These are phyloP conservation scores for Candida takata DNA, from an alignment of 805 yeast genomes.

Conservation along the genomic window DNA sequence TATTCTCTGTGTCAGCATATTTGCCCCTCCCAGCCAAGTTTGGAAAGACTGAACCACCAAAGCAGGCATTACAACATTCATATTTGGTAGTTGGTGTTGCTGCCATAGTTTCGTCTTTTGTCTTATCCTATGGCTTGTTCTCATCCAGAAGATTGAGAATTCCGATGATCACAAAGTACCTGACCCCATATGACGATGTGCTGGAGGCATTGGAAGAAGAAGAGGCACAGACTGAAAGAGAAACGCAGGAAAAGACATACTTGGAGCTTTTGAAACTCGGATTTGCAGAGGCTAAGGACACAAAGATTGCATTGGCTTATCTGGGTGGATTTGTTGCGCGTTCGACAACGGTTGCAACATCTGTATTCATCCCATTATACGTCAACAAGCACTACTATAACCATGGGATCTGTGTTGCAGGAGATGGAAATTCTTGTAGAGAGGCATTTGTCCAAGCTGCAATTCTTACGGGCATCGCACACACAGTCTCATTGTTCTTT, in stretches of 20 bases:
- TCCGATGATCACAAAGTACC: conserved; percentile 19
- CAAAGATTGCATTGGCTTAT: conserved; percentile 48
- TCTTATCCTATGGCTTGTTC: conserved; percentile 39
- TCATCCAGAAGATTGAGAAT: conserved; percentile 30
- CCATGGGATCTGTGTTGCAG: conserved; percentile 41
- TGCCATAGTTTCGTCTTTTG: conserved; percentile 32
- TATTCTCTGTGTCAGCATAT: conserved; percentile 48
- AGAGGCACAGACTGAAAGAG: conserved; percentile 14
- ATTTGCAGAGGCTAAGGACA: conserved; percentile 38
- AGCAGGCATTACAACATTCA: conserved; percentile 39
- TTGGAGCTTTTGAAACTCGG: conserved; percentile 40
- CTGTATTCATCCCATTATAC: conserved; percentile 57
- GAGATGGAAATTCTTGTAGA: conserved; percentile 38
- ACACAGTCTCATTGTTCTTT: conserved; percentile 45
- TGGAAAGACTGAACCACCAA: conserved; percentile 33
- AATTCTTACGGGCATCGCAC: conserved; percentile 61
- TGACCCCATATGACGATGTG: conserved; percentile 26
- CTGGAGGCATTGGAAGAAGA: conserved; percentile 27
- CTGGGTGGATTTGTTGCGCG: conserved; percentile 58
- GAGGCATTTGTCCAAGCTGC: conserved; percentile 64
- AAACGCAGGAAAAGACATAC: conserved; percentile 25
- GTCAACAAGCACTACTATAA: conserved; percentile 49
- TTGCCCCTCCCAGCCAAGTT: conserved; percentile 51
- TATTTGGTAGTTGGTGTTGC: conserved; percentile 41
- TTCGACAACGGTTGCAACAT: conserved; percentile 48